Evolutionary conservation across 2,329 filamentous ascomycete genomes (phyloP).

Genomic region (Penicillium rolfsii): DNA sequence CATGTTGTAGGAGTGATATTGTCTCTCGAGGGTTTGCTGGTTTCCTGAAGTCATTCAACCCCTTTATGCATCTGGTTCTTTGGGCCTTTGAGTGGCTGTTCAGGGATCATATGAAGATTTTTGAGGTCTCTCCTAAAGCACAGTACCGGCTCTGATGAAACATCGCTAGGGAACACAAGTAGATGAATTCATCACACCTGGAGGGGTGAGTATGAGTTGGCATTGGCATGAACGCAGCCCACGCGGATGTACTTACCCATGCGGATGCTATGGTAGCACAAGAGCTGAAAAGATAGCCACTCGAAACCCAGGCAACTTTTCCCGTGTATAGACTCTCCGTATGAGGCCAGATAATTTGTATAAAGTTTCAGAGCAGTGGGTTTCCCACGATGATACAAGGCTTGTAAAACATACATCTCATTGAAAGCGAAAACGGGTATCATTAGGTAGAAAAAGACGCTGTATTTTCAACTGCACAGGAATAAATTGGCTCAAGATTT

Average conservation of each 20-base stretch:
- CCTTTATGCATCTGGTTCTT: background rate
- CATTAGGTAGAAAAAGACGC: background rate
- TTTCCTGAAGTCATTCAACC: background rate
- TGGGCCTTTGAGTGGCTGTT: background rate
- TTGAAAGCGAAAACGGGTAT: background rate
- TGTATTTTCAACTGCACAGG: background rate
- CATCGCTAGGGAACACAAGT: background rate
- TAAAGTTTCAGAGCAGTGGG: background rate
- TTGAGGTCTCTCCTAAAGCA: background rate
- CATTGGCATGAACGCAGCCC: background rate
- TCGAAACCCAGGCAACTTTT: background rate
- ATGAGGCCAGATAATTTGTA: background rate
- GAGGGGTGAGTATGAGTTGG: background rate
- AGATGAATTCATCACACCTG: background rate
- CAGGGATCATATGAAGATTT: background rate
- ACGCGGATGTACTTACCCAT: background rate
- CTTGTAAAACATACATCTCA: background rate
- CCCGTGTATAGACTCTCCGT: background rate
- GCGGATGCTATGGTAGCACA: conserved; percentile 16
- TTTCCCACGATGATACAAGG: background rate
- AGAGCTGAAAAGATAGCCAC: conserved; percentile 12
- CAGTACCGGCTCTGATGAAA: background rate
- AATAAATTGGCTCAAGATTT: background rate
- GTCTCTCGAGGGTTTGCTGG: background rate
- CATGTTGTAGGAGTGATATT: background rate